Base-by-base conservation (phyloP, 78 protist genomes). In the slime mould (Dictyostelium discoideum) region DNA sequence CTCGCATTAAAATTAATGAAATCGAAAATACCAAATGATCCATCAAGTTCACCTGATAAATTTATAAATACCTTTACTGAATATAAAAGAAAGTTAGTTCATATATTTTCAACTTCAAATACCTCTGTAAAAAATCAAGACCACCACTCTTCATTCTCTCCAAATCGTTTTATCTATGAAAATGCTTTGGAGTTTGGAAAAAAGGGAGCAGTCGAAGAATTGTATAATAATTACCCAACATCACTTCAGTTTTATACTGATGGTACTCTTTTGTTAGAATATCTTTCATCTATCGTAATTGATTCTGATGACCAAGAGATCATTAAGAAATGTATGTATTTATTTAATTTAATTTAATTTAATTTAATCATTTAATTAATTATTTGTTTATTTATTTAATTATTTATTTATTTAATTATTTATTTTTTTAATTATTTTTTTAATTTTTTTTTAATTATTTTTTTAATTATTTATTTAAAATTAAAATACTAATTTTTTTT, bases 141-240 rank as follows among this genome's bases (percentile, higher is more conserved):
- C 42, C 37, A 24, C 20, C 22, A 42, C 22, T 13, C n/a, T 11
- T 22, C 54, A 46, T 90, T 90, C 40, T 40, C 72, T 2, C 79
- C 88, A 46, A 90, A 90, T 79, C 84, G 85, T 26, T 65, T 72
- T 3, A 90, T 90, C 22, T 90, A 90, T 42, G 95, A 90, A 50
- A 82, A 48, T 24, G 95, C 88, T 4, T 39, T 90, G 6, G 95
- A 90, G 10, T 81, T 82, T 72, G 95, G 95, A 5, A 90, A 40
- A 54, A 80, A 90, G 16, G 95, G 89, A 54, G 95, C 87, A 3
- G 85, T 90, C 10, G 88, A 90, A n/a, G 95, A 90, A 26, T 48
- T 90, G 77, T 90, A 77, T 7, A 65, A 24, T 32, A 85, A 90
- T 50, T 90, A 46, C 32, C 13, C 63, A 18, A 90, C 76, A 39